These are phyloP conservation scores for Heteromeles arbutifolia DNA, from an alignment of 306 rosid genomes.

Conservation along the genomic window DNA sequence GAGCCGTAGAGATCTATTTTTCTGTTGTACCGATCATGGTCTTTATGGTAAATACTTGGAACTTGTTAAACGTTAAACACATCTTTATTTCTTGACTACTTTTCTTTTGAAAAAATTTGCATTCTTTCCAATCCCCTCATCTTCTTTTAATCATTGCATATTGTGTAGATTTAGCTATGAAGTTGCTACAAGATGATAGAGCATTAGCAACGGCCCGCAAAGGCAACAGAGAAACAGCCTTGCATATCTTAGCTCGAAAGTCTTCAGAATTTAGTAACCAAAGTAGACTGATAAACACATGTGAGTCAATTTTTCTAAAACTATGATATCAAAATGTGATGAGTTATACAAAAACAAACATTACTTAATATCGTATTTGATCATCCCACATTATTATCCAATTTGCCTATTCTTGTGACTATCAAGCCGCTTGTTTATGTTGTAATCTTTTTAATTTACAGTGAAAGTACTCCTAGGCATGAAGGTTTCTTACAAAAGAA, in stretches of 20 bases:
- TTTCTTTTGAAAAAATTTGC: not conserved
- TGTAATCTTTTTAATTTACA: not conserved
- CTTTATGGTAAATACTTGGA: not conserved
- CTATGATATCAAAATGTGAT: not conserved
- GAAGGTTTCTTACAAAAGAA: not conserved
- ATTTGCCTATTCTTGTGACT: not conserved
- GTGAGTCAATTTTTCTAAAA: not conserved
- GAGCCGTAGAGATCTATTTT: not conserved
- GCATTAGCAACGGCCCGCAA: not conserved
- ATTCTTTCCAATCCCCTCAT: not conserved
- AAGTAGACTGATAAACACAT: not conserved
- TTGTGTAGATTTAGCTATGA: constrained; percentile 7
- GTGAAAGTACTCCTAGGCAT: not conserved
- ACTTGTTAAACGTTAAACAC: not conserved
- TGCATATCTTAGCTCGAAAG: constrained; percentile 19
- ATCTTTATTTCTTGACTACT: not conserved
- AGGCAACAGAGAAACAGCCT: not conserved
- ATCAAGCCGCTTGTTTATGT: not conserved
- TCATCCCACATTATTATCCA: no score
- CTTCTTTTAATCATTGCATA: not conserved
- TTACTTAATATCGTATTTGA: no score
- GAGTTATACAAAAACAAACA: no score
- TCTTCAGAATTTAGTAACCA: not conserved
- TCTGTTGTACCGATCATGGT: not conserved
- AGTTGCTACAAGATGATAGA: not conserved